Conservation (phyloP, 2,329 filamentous ascomycete genomes). For the Aschersonia sp. region DNA sequence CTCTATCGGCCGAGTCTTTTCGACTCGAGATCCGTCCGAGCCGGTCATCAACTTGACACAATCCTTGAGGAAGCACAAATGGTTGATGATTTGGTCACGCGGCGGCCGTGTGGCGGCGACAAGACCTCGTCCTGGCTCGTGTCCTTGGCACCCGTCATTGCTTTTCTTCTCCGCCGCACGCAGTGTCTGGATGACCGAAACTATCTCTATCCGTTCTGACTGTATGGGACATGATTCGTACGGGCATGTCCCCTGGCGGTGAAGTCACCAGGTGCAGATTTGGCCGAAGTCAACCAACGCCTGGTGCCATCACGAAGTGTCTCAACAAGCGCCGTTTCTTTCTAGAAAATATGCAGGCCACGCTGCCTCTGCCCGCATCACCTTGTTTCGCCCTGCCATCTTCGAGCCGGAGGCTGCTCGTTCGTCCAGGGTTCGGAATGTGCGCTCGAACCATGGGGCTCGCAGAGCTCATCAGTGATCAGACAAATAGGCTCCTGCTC, state of each 20-base stretch:
- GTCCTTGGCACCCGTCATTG: not conserved
- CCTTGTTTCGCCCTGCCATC: not conserved
- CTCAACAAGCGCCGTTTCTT: not conserved
- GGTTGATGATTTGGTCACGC: not conserved
- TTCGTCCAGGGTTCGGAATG: conserved; percentile 7
- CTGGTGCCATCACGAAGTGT: not conserved
- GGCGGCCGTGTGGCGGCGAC: not conserved
- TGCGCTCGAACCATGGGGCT: conserved; percentile 6
- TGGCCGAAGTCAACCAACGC: not conserved
- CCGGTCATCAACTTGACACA: not conserved
- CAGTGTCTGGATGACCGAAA: too few relatives aligned
- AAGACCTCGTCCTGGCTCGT: not conserved
- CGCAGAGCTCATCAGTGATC: conserved; percentile 1
- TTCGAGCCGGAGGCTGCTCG: not conserved
- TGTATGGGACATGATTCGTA: too few relatives aligned
- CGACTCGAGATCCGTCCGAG: not conserved
- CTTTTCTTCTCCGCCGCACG: not conserved
- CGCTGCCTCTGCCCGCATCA: not conserved
- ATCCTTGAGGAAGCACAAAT: not conserved
- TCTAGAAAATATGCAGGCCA: not conserved
- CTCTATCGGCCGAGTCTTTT: conserved; percentile 4
- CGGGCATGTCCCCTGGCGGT: not conserved
- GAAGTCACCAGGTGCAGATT: not conserved
- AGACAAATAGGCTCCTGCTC: too few relatives aligned
- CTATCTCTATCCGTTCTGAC: too few relatives aligned